Evolutionary conservation across 202 grass and related monocot species (phyloP).

Genomic region (Miscanthus sacchariflorus): DNA sequence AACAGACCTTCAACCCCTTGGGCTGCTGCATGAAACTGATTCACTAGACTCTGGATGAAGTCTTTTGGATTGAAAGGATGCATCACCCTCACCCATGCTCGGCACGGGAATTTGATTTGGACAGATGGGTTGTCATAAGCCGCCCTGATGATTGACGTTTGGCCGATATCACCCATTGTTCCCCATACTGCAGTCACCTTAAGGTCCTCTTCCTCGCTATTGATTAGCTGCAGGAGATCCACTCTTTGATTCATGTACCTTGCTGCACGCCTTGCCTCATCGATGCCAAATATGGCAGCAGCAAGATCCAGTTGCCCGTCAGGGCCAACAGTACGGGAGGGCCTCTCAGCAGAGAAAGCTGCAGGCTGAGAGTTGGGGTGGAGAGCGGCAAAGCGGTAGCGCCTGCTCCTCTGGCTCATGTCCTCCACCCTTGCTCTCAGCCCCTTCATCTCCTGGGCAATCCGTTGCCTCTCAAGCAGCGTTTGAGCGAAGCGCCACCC

Average conservation of each 20-base stretch:
- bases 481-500: not conserved
- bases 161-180: not conserved
- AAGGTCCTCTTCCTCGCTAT: not conserved
- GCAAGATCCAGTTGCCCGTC: not conserved
- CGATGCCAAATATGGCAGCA: not conserved
- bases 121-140: not conserved
- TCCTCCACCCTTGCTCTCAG: not conserved
- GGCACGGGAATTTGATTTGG: no score
- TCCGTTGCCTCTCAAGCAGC: not conserved
- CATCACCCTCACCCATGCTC: not conserved
- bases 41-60: not conserved
- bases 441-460: not conserved
- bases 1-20: not conserved
- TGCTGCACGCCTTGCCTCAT: no score
- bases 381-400: not conserved
- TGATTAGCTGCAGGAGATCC: not conserved
- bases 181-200: not conserved
- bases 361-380: not conserved
- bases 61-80: not conserved
- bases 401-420: not conserved
- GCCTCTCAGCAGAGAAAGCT: not conserved
- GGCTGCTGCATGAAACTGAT: not conserved
- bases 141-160: not conserved
- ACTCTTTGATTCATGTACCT: no score
- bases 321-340: no score